Evolutionary conservation across 176 grass and related monocot genomes (phyloP).

Genomic region (Aechmea fasciata): DNA sequence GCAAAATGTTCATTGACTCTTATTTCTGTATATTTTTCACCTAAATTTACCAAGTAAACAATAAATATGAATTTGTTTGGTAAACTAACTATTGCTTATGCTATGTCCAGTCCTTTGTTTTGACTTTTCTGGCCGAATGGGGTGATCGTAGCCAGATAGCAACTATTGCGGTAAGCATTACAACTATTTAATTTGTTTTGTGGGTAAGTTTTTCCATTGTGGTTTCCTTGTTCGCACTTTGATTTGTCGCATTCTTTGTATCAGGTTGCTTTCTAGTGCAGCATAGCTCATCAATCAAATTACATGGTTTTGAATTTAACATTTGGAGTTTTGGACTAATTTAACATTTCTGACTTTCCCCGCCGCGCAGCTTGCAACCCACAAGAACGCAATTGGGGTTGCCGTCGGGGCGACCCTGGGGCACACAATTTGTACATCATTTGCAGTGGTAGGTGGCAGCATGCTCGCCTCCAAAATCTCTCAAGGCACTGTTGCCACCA

Average conservation of each 20-base stretch:
- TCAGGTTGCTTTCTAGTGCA: background rate
- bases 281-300: background rate
- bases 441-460: slow-evolving; percentile 87
- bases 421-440: slow-evolving; percentile 80
- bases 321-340: background rate
- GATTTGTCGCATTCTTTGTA: background rate
- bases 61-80: background rate
- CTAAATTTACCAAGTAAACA: background rate
- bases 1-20: background rate
- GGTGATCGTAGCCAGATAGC: slow-evolving; percentile 96
- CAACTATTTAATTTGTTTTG: background rate
- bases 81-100: slow-evolving; percentile 15
- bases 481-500: slow-evolving; percentile 65
- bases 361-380: slow-evolving; percentile 60
- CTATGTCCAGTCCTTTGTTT: slow-evolving; percentile 77
- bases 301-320: background rate
- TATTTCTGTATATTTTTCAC: background rate
- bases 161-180: slow-evolving; percentile 63
- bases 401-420: slow-evolving; percentile 73
- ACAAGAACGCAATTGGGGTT: slow-evolving; percentile 86
- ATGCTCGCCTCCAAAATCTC: slow-evolving; percentile 95
- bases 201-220: background rate
- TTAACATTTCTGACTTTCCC: background rate
- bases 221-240: no score
- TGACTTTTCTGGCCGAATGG: slow-evolving; percentile 97